Evolutionary conservation across 768 basidiomycete species (phyloP), one percentile per base, ranked within the genome.

Genomic region (Leccinum disarticulatum): DNA sequence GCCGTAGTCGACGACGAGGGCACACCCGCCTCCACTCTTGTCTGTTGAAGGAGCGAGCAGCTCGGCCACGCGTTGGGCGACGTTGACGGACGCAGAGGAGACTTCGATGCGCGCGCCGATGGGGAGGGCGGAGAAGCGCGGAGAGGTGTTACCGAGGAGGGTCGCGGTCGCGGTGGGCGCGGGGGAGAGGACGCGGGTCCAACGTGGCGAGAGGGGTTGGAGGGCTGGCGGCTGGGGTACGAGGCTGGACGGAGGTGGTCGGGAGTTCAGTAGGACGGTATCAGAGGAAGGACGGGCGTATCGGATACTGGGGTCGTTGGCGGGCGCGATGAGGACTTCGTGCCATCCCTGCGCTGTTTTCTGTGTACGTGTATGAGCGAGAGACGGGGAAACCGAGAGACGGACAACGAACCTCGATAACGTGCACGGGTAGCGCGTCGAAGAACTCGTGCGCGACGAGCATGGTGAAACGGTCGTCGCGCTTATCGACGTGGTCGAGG

Each of bases 401-500:
- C 4, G 2, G 30, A 70, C 3, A 4, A 41, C 79, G 11, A 63
- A 93, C 95, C 79, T 96, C 87, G 38, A 98, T 77, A 38, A 95
- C 77, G 72, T 97, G 92, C 51, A 98, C 87, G 0, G 97, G 96
- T 48, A 99, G 79, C 0, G 95, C 95, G 70, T 98, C 97, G 62
- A 99, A 98, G 76, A 98, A 96, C 69, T 98, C 97, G 73, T 99
- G 95, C 0, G 97, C 97, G 15, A 98, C 77, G 25, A 97, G 72
- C 79, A 97, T 86, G 0, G 94, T 95, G 72, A 87, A 98, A 53
- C 73, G 70, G 10, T 77, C 75, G 17, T 79, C 66, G 60, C 77
- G 76, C 3, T 69, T 74, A 0, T 81, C 74, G 1, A 99, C 74
- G 17, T 93, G 86, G 41, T 88, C 83, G 17, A 97, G 74, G 0